Evolutionary conservation across 495 filamentous ascomycete species (phyloP), one percentile per base, ranked within the genome.

Genomic region (Pyrenopolyporus hunteri): DNA sequence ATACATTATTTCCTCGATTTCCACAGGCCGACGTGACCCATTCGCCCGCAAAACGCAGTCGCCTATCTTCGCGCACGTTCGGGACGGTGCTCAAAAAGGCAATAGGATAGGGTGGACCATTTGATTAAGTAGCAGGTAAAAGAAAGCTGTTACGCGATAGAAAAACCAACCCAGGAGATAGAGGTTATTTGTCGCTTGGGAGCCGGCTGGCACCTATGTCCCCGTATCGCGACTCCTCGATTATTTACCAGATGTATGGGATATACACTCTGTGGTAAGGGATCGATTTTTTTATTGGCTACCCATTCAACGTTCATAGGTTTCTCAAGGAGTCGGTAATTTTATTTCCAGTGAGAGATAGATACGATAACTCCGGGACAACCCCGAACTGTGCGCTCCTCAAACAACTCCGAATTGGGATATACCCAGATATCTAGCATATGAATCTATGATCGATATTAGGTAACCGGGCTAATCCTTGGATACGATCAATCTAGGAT

Each of bases 101-200:
- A 59, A 65, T 52, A 31, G 26, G 37, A 46, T 28, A 55, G 22
- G 16, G 43, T 13, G 16, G 13, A 45, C 14, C 10, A 19, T 43
- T 35, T 9, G 35, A 29, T 14, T 1, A 25, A 48, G 42, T 46
- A 32, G 45, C 25, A 37, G 35, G 13, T 6, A 33, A 37, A 19
- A 29, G 16, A 20, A 20, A 48, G 17, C 20, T 39, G 60, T 59
- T 59, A 64, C 61, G 61, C 43, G 49, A 64, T 55, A 40, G 8
- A 59, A 59, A 54, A 59, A 54, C 23, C 43, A 47, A 25, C 22
- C 29, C 33, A 32, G 28, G 48, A 46, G 48, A 17, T 19, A 26
- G 37, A 48, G 29, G n/a, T 56, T 44, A 36, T 31, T 50, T 19
- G 22, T n/a, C 40, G 29, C 19, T 29, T 48, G 23, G 45, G 25